phyloP scores from a whole-genome alignment of 2,329 filamentous ascomycete species.

The Fusarium palustre region DNA sequence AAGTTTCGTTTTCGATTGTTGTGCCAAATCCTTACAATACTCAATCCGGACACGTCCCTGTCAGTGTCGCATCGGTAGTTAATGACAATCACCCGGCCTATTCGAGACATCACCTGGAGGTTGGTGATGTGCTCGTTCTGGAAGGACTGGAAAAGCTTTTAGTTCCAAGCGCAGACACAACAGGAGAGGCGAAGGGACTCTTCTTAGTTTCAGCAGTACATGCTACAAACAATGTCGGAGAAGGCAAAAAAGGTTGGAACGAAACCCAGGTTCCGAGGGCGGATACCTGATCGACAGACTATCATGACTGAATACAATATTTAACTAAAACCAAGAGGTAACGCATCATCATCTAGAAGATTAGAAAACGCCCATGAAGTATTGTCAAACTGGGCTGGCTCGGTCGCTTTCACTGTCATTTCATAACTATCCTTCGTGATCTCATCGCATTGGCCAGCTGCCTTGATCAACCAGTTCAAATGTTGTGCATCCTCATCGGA shows the following conservation, averaged over 20 bases:
- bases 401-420: not conserved
- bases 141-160: conserved; percentile 2
- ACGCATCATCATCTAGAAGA: not conserved
- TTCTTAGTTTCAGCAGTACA: conserved; percentile 4
- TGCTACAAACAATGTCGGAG: not conserved
- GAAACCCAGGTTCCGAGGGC: not conserved
- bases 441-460: not conserved
- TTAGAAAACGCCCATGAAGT: not conserved
- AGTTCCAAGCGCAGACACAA: not conserved
- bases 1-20: conserved; percentile 6
- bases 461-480: not conserved
- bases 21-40: not conserved
- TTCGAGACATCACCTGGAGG: conserved; percentile 1
- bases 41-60: conserved; percentile 5
- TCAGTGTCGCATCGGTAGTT: conserved; percentile 6
- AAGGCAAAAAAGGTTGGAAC: conserved; percentile 10
- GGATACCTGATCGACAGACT: not conserved
- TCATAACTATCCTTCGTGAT: not conserved
- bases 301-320: not conserved
- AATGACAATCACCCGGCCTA: not conserved
- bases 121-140: conserved; percentile 4
- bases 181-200: not conserved
- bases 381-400: not conserved
- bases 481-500: not conserved
- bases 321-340: not conserved